These are phyloP conservation scores for Blastomyces emzantsi DNA, from an alignment of 2,329 filamentous ascomycete genomes.

Conservation along the genomic window DNA sequence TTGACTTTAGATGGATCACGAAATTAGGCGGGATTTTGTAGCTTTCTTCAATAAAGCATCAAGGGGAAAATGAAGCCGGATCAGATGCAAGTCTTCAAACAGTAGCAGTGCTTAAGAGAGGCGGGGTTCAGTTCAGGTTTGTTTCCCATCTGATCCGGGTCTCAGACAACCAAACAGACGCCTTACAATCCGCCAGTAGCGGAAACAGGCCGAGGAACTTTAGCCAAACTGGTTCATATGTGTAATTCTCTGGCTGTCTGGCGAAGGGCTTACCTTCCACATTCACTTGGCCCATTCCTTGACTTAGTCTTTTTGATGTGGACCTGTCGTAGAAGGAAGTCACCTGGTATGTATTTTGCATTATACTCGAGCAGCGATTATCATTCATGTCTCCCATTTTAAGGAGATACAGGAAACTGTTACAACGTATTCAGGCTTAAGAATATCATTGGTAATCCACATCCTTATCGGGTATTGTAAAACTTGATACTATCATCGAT, in stretches of 20 bases:
- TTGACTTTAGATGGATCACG: background rate
- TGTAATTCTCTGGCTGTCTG: background rate
- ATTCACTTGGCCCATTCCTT: background rate
- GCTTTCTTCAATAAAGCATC: background rate
- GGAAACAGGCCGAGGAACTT: background rate
- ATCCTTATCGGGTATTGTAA: background rate
- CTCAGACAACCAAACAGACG: background rate
- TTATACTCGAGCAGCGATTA: background rate
- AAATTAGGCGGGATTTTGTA: background rate
- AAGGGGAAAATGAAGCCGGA: slow-evolving; percentile 50
- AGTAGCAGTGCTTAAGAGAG: background rate
- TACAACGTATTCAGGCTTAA: background rate
- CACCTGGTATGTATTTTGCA: background rate
- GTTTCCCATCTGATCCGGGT: background rate
- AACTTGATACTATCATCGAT: background rate
- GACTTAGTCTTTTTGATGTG: background rate
- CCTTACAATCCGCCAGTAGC: background rate
- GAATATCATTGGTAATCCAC: background rate
- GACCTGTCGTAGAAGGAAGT: background rate
- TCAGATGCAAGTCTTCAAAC: background rate
- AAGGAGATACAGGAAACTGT: background rate
- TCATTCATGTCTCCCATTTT: background rate
- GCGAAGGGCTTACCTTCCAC: background rate
- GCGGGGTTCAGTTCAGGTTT: background rate
- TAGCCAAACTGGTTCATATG: background rate